phyloP scores from a whole-genome alignment of 176 grass and related monocot species.

The Ensete ventricosum region DNA sequence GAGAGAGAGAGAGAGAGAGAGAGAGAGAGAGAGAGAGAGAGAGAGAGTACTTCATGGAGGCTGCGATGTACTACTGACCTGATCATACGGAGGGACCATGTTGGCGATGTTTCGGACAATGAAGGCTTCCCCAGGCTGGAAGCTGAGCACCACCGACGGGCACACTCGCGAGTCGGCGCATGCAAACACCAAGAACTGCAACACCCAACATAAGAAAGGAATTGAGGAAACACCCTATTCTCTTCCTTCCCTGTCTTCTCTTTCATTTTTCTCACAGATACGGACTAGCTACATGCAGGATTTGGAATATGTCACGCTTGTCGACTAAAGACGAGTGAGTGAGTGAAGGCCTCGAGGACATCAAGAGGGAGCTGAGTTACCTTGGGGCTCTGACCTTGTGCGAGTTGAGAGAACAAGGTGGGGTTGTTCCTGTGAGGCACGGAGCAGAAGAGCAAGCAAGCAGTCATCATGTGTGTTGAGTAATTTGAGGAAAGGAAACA shows the following conservation, averaged over 20 bases:
- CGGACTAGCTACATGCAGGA: not conserved
- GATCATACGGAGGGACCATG: conserved; percentile 16
- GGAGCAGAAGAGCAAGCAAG: not conserved
- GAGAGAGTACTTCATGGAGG: not conserved
- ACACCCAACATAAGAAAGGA: not conserved
- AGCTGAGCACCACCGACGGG: conserved; percentile 22
- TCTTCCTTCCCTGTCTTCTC: too few relatives aligned
- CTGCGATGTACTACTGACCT: not conserved
- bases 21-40: not conserved
- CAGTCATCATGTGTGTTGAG: not conserved
- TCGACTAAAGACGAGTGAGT: too few relatives aligned
- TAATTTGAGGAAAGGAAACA: not conserved
- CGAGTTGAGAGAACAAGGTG: not conserved
- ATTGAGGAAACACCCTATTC: not conserved
- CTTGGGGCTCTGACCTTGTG: conserved; percentile 15
- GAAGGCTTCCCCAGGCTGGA: conserved; percentile 20
- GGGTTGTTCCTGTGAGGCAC: conserved; percentile 4
- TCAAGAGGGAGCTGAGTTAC: not conserved
- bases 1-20: not conserved
- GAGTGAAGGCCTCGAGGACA: too few relatives aligned
- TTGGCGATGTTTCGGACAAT: conserved; percentile 16
- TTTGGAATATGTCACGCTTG: too few relatives aligned
- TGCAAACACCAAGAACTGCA: conserved; percentile 21
- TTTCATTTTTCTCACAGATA: not conserved
- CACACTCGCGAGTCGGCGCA: conserved; percentile 16